Evolutionary conservation across 2,329 filamentous ascomycete species (phyloP).

Genomic region (Orbilia quercus): DNA sequence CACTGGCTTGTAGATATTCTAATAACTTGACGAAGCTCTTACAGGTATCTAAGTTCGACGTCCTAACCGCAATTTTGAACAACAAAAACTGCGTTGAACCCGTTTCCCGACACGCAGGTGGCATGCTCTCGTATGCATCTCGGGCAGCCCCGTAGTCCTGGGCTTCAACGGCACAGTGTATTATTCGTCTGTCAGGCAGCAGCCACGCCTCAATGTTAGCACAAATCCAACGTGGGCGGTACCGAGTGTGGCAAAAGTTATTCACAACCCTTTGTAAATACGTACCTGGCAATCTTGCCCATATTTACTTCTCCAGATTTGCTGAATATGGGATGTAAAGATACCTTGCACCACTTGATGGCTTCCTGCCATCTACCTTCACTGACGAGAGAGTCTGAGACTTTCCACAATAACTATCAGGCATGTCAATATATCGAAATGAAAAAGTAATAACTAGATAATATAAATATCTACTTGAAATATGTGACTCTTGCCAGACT

Average conservation of each 20-base stretch:
- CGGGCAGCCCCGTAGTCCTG: conserved; percentile 69
- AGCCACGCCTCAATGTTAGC: conserved; percentile 51
- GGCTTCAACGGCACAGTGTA: conserved; percentile 74
- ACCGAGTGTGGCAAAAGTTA: conserved; percentile 3
- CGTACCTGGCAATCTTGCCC: conserved; percentile 74
- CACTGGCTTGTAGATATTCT: no score
- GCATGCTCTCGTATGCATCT: conserved; percentile 71
- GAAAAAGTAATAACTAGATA: conserved; percentile 61
- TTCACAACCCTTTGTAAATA: conserved; percentile 7
- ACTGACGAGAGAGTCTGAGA: conserved; percentile 71
- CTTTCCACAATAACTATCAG: conserved; percentile 82
- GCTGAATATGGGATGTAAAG: conserved; percentile 74
- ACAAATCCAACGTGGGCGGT: not conserved
- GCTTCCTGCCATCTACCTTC: conserved; percentile 69
- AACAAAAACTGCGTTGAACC: conserved; percentile 77
- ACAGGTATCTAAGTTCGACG: conserved; percentile 69
- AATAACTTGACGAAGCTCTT: conserved; percentile 44
- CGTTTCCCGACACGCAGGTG: conserved; percentile 70
- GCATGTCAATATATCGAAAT: conserved; percentile 53
- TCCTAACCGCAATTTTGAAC: conserved; percentile 76
- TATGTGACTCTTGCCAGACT: not conserved
- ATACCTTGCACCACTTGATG: conserved; percentile 77
- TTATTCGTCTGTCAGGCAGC: conserved; percentile 71
- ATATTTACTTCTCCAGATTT: conserved; percentile 74
- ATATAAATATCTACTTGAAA: no score